Percentiles rank a stretch among this genome's conserved stretches.
Conservation (phyloP, 179 eudicot species). For the Silene coronaria region DNA sequence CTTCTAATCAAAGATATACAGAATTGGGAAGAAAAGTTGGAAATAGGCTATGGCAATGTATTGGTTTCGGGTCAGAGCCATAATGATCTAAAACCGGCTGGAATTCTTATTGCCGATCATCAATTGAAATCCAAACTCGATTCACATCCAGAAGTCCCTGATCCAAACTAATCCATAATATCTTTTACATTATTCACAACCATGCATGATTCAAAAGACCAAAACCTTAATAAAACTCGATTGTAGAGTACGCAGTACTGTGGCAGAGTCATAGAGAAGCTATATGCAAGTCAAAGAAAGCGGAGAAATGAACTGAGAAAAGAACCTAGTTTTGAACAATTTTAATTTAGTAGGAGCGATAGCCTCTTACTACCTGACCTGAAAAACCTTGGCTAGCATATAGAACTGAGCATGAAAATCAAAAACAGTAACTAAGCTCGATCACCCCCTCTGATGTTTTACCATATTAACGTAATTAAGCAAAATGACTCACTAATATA, state of each 20-base stretch:
- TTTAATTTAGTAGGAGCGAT: too few relatives aligned
- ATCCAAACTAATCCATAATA: neutral
- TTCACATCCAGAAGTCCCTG: neutral
- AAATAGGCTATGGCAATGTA: neutral
- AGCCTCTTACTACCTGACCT: neutral
- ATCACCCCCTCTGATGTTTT: neutral
- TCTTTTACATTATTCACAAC: neutral
- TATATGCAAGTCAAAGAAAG: too few relatives aligned
- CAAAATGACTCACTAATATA: constrained; percentile 7
- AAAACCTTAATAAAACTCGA: neutral
- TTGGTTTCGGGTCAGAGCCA: neutral
- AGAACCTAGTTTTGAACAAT: too few relatives aligned
- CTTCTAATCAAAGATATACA: too few relatives aligned
- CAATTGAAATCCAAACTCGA: neutral
- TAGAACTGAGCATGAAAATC: neutral
- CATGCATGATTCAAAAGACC: neutral
- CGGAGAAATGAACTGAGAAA: too few relatives aligned
- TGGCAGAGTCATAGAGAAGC: too few relatives aligned
- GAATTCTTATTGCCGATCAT: neutral
- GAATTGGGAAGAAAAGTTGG: neutral
- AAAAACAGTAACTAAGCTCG: neutral
- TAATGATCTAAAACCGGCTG: neutral
- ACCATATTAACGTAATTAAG: too few relatives aligned
- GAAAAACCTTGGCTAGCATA: neutral
- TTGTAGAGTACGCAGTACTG: too few relatives aligned